Base-by-base conservation (phyloP, 208 protist species). In the Herpetomonas samuelpessoai region DNA sequence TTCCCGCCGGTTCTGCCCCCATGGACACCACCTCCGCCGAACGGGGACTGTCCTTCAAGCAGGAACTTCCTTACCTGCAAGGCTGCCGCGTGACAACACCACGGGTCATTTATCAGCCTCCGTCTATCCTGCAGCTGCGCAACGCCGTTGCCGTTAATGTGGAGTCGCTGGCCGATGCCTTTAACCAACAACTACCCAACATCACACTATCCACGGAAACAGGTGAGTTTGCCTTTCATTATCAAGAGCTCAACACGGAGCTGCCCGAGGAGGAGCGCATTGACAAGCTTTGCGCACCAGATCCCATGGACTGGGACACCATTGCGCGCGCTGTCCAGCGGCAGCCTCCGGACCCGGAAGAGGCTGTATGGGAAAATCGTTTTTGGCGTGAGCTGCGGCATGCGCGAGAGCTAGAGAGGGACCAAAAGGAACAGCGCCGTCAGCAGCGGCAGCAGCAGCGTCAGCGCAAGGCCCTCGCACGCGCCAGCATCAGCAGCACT, bases 41-140 rank as follows among this genome's bases (percentile, higher is more conserved):
- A 22, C 12, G 46, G 10, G 6, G 6, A 6, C 35, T 41, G 9
- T 18, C 9, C 35, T 41, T 41, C 35, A 57, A 57, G n/a, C 45
- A 2, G 4, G 24, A 39, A 12, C 62, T 81, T 18, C 83, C 83
- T 4, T 91, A 83, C 59, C 72, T 91, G 26, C 21, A 54, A 18
- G 45, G 59, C 14, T 54, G 76, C 3, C 19, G 28, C 18, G 47
- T 84, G n/a, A 71, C 75, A 2, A 28, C 21, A 14, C 49, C 65
- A 10, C 72, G 52, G 9, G 55, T 77, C 22, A 76, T 92, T 27
- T 92, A 88, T 57, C 71, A 70, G 47, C 81, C 81, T 3, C 85
- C 79, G 16, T 81, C 71, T 1, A 57, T 81, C 28, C 35, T 79
- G 10, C 76, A 83, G 50, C 71, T 86, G 16, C 70, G 67, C 31